Evolutionary conservation across 345 rosid genomes (phyloP), one percentile per base, ranked within the genome.

Genomic region (Citrus trifoliata): DNA sequence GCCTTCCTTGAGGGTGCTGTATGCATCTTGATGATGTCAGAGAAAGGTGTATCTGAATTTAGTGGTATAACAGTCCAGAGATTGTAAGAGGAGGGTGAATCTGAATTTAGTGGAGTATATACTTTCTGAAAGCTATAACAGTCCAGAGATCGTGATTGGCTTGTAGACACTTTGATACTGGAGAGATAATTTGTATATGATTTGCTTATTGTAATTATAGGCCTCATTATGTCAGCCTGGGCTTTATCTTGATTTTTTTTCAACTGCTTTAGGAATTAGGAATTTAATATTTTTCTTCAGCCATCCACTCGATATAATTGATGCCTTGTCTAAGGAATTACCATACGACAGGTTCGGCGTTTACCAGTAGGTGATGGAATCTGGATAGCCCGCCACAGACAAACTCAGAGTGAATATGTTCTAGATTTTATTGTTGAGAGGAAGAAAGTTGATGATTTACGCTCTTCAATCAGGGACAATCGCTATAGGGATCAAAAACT

Each of bases 401-500:
- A 80, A 82, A 78, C 81, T 67, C 76, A 61, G 70, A 78, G 74
- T 58, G 99, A 95, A 75, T 92, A 92, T 85, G 94, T 93, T 85
- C 93, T 93, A 62, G 99, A 95, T 87, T 92, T 93, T 83, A 89
- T 95, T 80, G 97, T 94, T 72, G 99, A 95, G 87, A 88, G 99
- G 88, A 93, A 95, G 88, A 92, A 88, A 3, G 84, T 93, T 77
- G 92, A 88, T 80, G 98, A 95, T 79, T 79, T 95, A 83, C 92
- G 96, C 55, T 89, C 88, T 25, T 93, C 98, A 51, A 95, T 95
- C 65, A 84, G 92, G 79, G 99, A 93, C 82, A 90, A 89, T 74
- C 97, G 98, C 38, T 95, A 95, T 74, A 93, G 82, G 74, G 95
- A 95, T 83, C 99, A 95, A 86, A 95, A 95, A 85, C 82, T 92